Percentiles rank a stretch among this genome's conserved stretches.
Conservation (phyloP, 805 yeast species). For the Ogataea dorogensis region DNA sequence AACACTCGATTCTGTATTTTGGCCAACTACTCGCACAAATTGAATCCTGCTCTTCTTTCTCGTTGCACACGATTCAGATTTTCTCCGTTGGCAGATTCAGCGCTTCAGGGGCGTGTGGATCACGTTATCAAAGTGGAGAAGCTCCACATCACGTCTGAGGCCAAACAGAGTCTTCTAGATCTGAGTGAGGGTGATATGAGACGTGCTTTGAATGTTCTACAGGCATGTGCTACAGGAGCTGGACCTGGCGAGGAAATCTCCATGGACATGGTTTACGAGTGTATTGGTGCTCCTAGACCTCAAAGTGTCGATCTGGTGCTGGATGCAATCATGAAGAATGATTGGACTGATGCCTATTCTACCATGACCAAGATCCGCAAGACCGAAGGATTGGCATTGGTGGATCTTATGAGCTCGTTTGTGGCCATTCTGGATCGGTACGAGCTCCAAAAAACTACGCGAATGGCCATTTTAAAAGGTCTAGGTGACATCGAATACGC, state of each 20-base stretch:
- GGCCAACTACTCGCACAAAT: conserved; percentile 93
- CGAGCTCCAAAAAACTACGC: conserved; percentile 60
- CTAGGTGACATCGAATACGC: conserved; percentile 89
- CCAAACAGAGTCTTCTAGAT: conserved; percentile 61
- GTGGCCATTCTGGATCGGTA: conserved; percentile 67
- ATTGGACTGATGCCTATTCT: conserved; percentile 75
- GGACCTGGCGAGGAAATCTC: conserved; percentile 54
- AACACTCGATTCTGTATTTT: conserved; percentile 94
- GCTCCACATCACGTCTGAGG: conserved; percentile 55
- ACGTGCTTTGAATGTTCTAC: conserved; percentile 86
- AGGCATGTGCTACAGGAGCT: conserved; percentile 84
- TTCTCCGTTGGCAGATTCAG: conserved; percentile 68
- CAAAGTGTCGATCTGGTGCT: conserved; percentile 73
- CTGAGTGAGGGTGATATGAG: conserved; percentile 97
- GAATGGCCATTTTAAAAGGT: conserved; percentile 64
- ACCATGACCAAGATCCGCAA: conserved; percentile 66
- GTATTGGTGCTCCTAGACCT: conserved; percentile 95
- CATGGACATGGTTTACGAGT: conserved; percentile 79
- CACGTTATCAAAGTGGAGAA: conserved; percentile 70
- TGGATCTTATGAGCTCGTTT: conserved; percentile 79
- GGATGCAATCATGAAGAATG: conserved; percentile 77
- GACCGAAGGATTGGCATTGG: conserved; percentile 81
- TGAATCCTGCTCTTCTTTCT: conserved; percentile 91
- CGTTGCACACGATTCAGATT: conserved; percentile 95
- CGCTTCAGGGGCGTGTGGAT: conserved; percentile 66